These are phyloP conservation scores for Apiospora aurea DNA, from an alignment of 2,329 filamentous ascomycete species.

Conservation along the genomic window DNA sequence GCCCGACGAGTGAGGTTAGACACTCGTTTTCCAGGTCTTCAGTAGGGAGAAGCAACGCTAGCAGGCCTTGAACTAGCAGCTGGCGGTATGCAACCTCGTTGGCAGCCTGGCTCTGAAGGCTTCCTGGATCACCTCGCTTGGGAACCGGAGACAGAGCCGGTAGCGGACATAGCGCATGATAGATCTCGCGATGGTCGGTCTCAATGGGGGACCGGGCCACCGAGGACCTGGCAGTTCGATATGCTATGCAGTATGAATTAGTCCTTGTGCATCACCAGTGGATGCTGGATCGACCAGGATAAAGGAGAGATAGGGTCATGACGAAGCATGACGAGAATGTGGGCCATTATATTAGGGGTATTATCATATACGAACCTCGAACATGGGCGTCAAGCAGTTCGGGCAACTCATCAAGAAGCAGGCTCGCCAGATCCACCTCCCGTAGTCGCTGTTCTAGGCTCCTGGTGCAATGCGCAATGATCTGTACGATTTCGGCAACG, in stretches of 20 bases:
- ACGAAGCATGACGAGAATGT: constrained; percentile 25
- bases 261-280: constrained; percentile 13
- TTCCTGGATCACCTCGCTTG: constrained; percentile 55
- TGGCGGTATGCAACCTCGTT: constrained; percentile 88
- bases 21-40: constrained; percentile 92
- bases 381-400: constrained; percentile 82
- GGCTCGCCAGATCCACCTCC: constrained; percentile 80
- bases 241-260: constrained; percentile 59
- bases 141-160: constrained; percentile 83
- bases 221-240: constrained; percentile 70
- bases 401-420: constrained; percentile 88
- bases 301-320: background rate
- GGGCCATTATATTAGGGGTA: background rate
- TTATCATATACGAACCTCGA: constrained; percentile 61
- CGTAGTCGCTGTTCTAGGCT: constrained; percentile 86
- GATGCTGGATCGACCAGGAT: background rate
- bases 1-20: constrained; percentile 80
- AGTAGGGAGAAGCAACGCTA: constrained; percentile 86
- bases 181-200: constrained; percentile 71
- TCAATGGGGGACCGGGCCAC: constrained; percentile 65
- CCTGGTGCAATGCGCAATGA: constrained; percentile 90
- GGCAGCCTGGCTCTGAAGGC: constrained; percentile 67
- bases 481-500: constrained; percentile 84
- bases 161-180: constrained; percentile 84
- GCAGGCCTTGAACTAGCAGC: constrained; percentile 80